phyloP scores from a whole-genome alignment of 1,284 basidiomycete genomes.

The Hemileia vastatrix region DNA sequence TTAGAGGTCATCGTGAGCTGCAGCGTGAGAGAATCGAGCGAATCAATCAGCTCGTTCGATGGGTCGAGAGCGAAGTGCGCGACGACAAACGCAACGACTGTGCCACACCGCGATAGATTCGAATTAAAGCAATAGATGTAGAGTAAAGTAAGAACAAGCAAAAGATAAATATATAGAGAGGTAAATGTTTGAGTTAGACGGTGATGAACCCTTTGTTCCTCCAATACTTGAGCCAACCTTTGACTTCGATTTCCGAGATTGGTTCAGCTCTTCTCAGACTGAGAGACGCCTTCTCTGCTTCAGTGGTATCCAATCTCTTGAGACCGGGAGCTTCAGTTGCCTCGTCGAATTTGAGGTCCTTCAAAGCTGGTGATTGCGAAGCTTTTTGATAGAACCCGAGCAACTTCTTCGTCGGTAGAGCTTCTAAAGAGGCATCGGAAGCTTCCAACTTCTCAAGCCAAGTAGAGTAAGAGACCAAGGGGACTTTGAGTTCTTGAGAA shows the following conservation, averaged over 20 bases:
- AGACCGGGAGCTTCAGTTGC: slow-evolving; percentile 27
- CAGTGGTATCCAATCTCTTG: slow-evolving; percentile 27
- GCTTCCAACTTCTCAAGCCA: slow-evolving; percentile 41
- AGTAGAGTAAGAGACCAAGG: slow-evolving; percentile 35
- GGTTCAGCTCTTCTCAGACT: slow-evolving; percentile 20
- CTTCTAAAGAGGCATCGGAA: slow-evolving; percentile 17
- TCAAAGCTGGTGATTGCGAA: not conserved
- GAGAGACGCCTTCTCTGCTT: slow-evolving; percentile 28
- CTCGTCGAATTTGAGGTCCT: slow-evolving; percentile 11
- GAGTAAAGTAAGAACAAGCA: too few species aligned
- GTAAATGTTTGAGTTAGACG: too few species aligned
- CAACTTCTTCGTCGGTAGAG: slow-evolving; percentile 26
- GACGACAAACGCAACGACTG: too few species aligned
- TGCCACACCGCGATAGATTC: too few species aligned
- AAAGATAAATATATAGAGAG: too few species aligned
- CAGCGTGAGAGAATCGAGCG: too few species aligned
- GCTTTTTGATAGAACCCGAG: slow-evolving; percentile 37
- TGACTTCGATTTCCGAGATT: slow-evolving; percentile 30
- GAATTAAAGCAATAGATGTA: too few species aligned
- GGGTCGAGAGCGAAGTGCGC: too few species aligned
- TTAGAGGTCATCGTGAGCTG: too few species aligned
- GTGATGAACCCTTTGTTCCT: slow-evolving; percentile 25
- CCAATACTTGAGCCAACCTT: slow-evolving; percentile 35
- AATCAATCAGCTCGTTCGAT: too few species aligned
- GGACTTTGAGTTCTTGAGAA: slow-evolving; percentile 30